phyloP scores from a whole-genome alignment of 192 early-diverging fungal genomes.

The Lobosporangium transversale region DNA sequence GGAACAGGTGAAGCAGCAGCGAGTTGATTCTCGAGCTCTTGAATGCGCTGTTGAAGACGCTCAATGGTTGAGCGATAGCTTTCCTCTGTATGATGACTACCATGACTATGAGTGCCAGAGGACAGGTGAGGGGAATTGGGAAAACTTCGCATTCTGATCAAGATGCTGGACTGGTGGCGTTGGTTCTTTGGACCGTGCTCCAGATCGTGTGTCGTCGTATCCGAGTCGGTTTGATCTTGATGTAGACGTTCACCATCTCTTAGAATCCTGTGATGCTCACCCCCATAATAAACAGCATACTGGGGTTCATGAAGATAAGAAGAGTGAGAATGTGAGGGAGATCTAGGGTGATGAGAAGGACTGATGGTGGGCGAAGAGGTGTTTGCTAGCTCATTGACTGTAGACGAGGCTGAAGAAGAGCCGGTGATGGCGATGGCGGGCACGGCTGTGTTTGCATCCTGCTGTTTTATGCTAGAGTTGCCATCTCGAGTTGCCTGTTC shows the following conservation, averaged over 20 bases:
- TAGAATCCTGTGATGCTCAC: slow-evolving; percentile 17
- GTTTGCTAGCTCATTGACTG: background rate
- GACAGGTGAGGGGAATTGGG: too few relatives aligned
- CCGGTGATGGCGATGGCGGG: background rate
- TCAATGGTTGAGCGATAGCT: slow-evolving; percentile 26
- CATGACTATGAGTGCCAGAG: too few relatives aligned
- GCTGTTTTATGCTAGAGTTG: too few relatives aligned
- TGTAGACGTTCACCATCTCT: slow-evolving; percentile 20
- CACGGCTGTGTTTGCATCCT: background rate
- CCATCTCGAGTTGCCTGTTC: too few relatives aligned
- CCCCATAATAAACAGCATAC: slow-evolving; percentile 42
- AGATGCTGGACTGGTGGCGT: slow-evolving; percentile 3
- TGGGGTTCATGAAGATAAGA: slow-evolving; percentile 9
- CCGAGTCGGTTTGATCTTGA: background rate
- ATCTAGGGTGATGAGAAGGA: background rate
- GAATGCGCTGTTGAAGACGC: slow-evolving; percentile 18
- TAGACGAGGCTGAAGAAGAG: slow-evolving; percentile 4
- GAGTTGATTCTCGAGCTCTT: slow-evolving; percentile 30
- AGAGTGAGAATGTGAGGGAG: background rate
- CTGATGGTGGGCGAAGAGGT: background rate
- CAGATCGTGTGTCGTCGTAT: background rate
- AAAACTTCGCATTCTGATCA: slow-evolving; percentile 13
- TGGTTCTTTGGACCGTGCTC: background rate
- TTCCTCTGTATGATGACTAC: background rate
- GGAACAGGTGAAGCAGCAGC: too few relatives aligned